Evolutionary conservation across 75 land plant genomes (phyloP).

Genomic region (Selaginella moellendorffii): DNA sequence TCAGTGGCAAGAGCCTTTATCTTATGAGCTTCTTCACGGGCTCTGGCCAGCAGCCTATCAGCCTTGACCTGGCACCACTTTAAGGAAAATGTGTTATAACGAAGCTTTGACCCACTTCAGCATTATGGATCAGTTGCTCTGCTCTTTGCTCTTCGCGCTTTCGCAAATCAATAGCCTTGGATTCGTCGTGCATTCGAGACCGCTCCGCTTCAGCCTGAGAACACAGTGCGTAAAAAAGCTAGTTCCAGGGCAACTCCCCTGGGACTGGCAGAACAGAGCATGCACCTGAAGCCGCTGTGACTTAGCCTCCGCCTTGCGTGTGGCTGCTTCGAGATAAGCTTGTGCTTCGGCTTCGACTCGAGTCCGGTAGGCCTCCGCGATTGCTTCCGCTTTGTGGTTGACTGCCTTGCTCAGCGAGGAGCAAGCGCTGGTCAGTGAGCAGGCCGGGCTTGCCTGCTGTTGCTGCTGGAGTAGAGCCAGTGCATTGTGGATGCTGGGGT

Average conservation of each 20-base stretch:
- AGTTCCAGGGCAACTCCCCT: no score
- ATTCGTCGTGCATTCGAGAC: conserved; percentile 22
- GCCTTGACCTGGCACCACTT: conserved; percentile 15
- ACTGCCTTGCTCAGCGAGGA: conserved; percentile 4
- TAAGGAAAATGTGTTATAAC: not conserved
- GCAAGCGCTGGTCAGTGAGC: not conserved
- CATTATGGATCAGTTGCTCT: conserved; percentile 11
- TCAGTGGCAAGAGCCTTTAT: conserved; percentile 16
- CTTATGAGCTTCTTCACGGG: conserved; percentile 13
- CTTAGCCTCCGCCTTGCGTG: conserved; percentile 1
- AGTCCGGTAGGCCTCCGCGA: not conserved
- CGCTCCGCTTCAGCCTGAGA: conserved; percentile 17
- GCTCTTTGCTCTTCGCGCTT: conserved; percentile 21
- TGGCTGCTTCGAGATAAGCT: not conserved
- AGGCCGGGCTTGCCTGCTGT: not conserved
- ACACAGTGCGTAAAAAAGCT: no score
- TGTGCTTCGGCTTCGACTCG: conserved; percentile 4
- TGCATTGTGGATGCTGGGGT: not conserved
- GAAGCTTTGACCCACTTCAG: conserved; percentile 13
- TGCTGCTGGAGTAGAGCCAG: not conserved
- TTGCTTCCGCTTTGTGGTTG: conserved; percentile 4
- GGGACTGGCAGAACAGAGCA: no score
- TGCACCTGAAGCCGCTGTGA: not conserved
- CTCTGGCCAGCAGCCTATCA: conserved; percentile 13
- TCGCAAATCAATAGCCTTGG: conserved; percentile 15